These are phyloP conservation scores for Epichloe gansuensis DNA, from an alignment of 2,329 filamentous ascomycete species.

Conservation along the genomic window DNA sequence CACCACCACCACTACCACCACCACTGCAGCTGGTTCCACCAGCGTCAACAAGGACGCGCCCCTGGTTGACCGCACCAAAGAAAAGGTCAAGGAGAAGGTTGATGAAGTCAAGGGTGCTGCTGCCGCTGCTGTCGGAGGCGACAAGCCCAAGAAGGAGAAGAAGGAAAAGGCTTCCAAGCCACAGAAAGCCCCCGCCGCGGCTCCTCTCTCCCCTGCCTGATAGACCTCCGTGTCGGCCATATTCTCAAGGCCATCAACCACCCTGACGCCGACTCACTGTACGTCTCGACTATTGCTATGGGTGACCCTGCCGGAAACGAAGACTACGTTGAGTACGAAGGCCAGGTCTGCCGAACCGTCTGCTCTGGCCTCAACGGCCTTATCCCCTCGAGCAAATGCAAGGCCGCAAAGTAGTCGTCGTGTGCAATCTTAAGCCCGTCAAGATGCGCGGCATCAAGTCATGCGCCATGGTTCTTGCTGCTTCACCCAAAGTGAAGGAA, in stretches of 20 bases:
- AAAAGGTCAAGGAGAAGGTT: conserved; percentile 42
- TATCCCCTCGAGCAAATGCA: conserved; percentile 91
- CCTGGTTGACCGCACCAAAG: conserved; percentile 50
- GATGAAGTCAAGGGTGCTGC: conserved; percentile 34
- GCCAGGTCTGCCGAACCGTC: conserved; percentile 84
- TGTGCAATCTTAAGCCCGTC: conserved; percentile 97
- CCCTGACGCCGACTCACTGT: conserved; percentile 92
- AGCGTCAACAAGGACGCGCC: conserved; percentile 24
- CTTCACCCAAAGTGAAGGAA: conserved; percentile 70
- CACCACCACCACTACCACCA: conserved; percentile 28
- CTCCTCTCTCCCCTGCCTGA: conserved; percentile 74
- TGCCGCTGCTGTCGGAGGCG: conserved; percentile 20
- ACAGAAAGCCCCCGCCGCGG: conserved; percentile 52
- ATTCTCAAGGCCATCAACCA: conserved; percentile 94
- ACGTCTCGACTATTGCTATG: conserved; percentile 88
- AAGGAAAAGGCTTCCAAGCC: conserved; percentile 78
- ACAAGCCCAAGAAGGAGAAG: conserved; percentile 68
- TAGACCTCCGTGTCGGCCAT: conserved; percentile 92
- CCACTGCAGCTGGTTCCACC: conserved; percentile 35
- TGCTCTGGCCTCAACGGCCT: conserved; percentile 95
- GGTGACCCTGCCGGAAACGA: conserved; percentile 83
- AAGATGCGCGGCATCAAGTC: conserved; percentile 87
- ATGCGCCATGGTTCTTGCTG: conserved; percentile 84
- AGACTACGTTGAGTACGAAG: conserved; percentile 72
- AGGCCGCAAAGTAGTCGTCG: conserved; percentile 83